Base-by-base conservation (phyloP, 2,329 filamentous ascomycete genomes). In the Metarhizium rileyi region DNA sequence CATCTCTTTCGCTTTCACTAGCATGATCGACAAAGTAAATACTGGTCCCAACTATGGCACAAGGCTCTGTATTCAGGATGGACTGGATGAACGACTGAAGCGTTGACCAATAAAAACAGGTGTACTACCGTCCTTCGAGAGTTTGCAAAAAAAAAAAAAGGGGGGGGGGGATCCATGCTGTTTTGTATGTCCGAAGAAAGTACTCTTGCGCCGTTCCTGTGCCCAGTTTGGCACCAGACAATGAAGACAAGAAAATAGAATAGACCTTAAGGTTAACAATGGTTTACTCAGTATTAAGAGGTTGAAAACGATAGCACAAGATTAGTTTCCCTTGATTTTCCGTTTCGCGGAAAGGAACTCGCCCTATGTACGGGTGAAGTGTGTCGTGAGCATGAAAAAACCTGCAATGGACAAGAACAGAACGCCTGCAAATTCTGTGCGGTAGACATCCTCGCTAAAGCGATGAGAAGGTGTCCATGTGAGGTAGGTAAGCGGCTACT, bases 161-260 rank as follows among this genome's bases (percentile, higher is more conserved):
- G n/a, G n/a, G n/a, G n/a, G n/a, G n/a, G n/a, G n/a, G n/a, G n/a
- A n/a, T n/a, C n/a, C n/a, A n/a, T n/a, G n/a, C n/a, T 5, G 38
- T 14, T 9, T 12, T 23, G 12, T 42, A 6, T 25, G 26, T 20
- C 18, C 10, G 30, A 20, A 23, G 16, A 18, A 45, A 30, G 44
- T 50, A 48, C 49, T 55, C 55, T 50, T 53, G 59, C 57, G 56
- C 58, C 58, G 52, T 49, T 51, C 59, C 57, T 60, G 57, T 59
- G 57, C 44, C 49, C 18, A 20, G 16, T 25, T 41, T 28, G 23
- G 8, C 36, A 14, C 20, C 38, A 25, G 23, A 18, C 26, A 48
- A 48, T 33, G 22, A 48, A 27, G 20, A 22, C 22, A 36, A 26
- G 38, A 27, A 35, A 43, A 20, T 35, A 27, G 28, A n/a, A 40